Evolutionary conservation across 192 early-diverging fungal genomes (phyloP), one percentile per base, ranked within the genome.

Genomic region (Oehlia diaphana): DNA sequence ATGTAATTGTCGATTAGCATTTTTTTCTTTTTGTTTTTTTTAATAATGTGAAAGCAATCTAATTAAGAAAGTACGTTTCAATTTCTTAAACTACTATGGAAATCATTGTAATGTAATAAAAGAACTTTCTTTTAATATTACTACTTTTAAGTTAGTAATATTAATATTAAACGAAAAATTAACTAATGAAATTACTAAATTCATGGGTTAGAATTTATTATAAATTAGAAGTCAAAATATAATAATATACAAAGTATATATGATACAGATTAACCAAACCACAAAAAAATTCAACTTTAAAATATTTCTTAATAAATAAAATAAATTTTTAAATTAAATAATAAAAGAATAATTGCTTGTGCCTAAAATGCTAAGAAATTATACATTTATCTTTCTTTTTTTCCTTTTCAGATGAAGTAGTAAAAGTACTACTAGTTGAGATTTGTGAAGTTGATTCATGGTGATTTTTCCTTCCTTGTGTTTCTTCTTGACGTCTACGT

Each of bases 341-440:
- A 10, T 12, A 53, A 58, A 58, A 16, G 4, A 58, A 58, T 58
- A 58, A 4, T 50, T 50, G 16, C 5, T 58, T 58, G 2, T 19
- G 16, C 16, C 0, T 6, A 4, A 53, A 19, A 58, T 19, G 13
- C 50, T 58, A 58, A 58, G 39, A 49, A 49, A 72, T 47, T 42
- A 42, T 72, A 9, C 35, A 72, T 37, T 19, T 42, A 39, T 76
- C 63, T 26, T 76, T 64, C 19, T 35, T 44, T 35, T 33, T 74
- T 35, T 76, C 75, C 10, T 44, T 64, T 76, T 64, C 63, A 2
- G 76, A 68, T 47, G 76, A 12, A 9, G 76, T 77, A 19, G 63
- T 49, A 35, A 77, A 21, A 16, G 76, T 42, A 77, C 76, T 77
- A 16, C 76, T 63, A 49, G 64, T 47, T 26, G 76, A 77, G n/a